Conservation (phyloP, 371 early-diverging fungal genomes). For the Apophysomyces elegans region DNA sequence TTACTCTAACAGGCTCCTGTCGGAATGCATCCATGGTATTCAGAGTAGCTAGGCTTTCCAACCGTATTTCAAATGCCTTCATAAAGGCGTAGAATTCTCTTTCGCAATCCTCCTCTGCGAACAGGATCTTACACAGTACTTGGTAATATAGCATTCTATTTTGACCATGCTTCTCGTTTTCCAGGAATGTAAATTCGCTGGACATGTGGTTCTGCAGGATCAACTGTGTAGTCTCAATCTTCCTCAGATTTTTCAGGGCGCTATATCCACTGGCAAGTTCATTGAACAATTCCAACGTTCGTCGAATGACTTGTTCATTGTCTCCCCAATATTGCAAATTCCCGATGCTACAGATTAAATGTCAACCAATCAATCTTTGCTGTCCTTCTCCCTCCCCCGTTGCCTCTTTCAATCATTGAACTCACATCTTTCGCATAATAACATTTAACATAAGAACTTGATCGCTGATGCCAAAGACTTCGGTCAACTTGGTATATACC, state of each 20-base stretch:
- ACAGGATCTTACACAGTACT: constrained; percentile 76
- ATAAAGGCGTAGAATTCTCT: constrained; percentile 73
- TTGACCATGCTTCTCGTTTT: constrained; percentile 43
- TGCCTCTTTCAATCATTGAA: not conserved
- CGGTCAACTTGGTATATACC: constrained; percentile 60
- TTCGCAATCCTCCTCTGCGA: constrained; percentile 69
- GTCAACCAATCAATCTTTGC: not conserved
- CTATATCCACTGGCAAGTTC: constrained; percentile 84
- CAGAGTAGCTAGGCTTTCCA: constrained; percentile 50
- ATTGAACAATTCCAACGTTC: constrained; percentile 66
- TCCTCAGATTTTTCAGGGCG: constrained; percentile 73
- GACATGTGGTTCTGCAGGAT: constrained; percentile 77
- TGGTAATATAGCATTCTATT: constrained; percentile 79
- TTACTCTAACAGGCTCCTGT: constrained; percentile 46
- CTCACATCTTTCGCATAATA: constrained; percentile 70
- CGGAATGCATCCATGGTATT: constrained; percentile 46
- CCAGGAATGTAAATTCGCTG: constrained; percentile 74
- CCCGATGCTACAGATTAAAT: constrained; percentile 13
- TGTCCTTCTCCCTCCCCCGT: not conserved
- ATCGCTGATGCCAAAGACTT: constrained; percentile 59
- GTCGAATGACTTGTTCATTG: constrained; percentile 27
- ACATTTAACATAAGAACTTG: constrained; percentile 63
- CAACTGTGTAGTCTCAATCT: constrained; percentile 69
- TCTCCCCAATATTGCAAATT: constrained; percentile 35
- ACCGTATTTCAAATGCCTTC: constrained; percentile 64